Evolutionary conservation across 2,329 filamentous ascomycete species (phyloP), one percentile per base, ranked within the genome.

Genomic region (Fusarium solani-melongenae): DNA sequence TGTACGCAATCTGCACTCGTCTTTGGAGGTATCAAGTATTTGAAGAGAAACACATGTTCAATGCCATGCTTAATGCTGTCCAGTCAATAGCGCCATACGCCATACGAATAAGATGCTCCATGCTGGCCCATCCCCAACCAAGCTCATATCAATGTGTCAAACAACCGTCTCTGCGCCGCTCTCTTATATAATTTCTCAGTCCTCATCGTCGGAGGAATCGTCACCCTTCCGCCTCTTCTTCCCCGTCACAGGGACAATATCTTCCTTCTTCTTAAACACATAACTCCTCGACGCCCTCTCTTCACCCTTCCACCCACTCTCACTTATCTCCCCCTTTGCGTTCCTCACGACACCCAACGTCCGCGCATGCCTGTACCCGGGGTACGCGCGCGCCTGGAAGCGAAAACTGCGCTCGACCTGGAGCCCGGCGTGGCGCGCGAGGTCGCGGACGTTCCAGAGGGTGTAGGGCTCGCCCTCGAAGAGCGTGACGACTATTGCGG

Each of bases 401-500:
- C 83, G 84, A 79, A 93, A 95, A 81, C 92, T 94, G 77, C 88
- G 85, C 76, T 91, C 86, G 38, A 95, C 92, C 77, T 89, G 88
- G 59, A 96, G 84, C 6, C 93, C 93, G 6, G 88, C 87, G 81
- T 98, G 94, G 8, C 96, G 88, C 2, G 90, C 96, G 31, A 99
- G 86, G 84, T 98, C 96, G 38, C 92, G 90, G 29, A 98, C 88
- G 84, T 98, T 98, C 96, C 96, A 99, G 1, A 98, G 88, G 3
- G 94, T 96, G 81, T 99, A 99, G 0, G 96, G 96, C 82, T 97
- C 93, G 67, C 93, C 93, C 82, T 98, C 96, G 81, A 99, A 99
- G 11, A 98, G 85, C 0, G 95, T 97, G 24, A 98, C 91, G 61
- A 98, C 83, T 62, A 98, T 91, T 76, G 89, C 80, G 38, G 91